Evolutionary conservation across 768 basidiomycete species (phyloP), one percentile per base, ranked within the genome.

Genomic region (Termitomyces sp.): DNA sequence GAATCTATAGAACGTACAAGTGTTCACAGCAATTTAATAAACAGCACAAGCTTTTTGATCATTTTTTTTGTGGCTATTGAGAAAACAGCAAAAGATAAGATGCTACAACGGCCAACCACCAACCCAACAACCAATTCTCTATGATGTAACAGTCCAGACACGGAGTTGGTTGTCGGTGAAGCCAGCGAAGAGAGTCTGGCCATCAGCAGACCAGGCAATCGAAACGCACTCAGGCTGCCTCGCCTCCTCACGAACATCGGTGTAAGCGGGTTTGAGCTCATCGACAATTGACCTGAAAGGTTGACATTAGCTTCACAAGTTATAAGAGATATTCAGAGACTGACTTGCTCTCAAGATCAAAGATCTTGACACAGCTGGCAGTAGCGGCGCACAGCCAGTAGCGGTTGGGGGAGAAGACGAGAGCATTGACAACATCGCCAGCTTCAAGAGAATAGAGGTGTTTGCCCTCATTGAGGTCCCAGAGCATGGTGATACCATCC

Each of bases 321-420:
- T 45, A 20, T 12, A 12, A 25, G 52, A n/a, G 0, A 20, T 2
- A 18, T 33, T 18, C 16, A 45, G 3, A 11, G 16, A 86, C 92
- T 68, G 64, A 93, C 94, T 98, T 98, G 88, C 89, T 92, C 86
- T 99, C 96, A 45, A 99, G 82, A 74, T 99, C 97, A 69, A 98
- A 99, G 75, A 99, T 98, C 80, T 98, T 98, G 76, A 98, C 91
- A 71, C 91, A 94, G 71, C 88, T 92, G 60, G 92, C 84, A 60
- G 97, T 98, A 60, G 97, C 97, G 64, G 97, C 97, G 71, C 97
- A 99, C 61, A 99, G 80, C 97, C 97, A 99, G 89, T 99, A 99
- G 56, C 96, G 89, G 84, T 99, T 99, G 57, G 97, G 97, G 15
- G 93, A 95, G 84, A 99, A 99, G 71, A 98, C 97, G 63, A 99